These are phyloP conservation scores for Echinosophora koreensis DNA, from an alignment of 306 rosid species.

Conservation along the genomic window DNA sequence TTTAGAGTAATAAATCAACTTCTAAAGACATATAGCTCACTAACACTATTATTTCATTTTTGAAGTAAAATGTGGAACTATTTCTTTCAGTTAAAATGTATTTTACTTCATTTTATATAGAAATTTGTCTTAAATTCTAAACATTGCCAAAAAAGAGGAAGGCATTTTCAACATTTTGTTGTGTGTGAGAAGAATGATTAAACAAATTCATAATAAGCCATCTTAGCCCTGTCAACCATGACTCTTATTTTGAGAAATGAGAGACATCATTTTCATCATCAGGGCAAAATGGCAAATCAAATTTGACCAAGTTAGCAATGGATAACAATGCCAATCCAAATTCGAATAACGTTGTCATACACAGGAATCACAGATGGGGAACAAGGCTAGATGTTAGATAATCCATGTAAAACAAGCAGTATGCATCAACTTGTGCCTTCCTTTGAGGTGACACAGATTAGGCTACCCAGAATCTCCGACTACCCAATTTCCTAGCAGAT, in stretches of 20 bases:
- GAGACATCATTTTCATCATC: not conserved
- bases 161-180: not conserved
- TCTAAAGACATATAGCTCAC: not conserved
- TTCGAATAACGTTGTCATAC: slow-evolving; percentile 6
- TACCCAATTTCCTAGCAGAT: slow-evolving; percentile 35
- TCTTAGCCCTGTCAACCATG: not conserved
- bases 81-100: slow-evolving; percentile 1
- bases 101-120: slow-evolving; percentile 2
- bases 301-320: slow-evolving; percentile 1
- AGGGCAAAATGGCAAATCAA: slow-evolving; percentile 13
- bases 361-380: not conserved
- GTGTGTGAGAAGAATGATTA: not conserved
- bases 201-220: not conserved
- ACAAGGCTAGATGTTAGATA: slow-evolving; percentile 32
- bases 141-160: not conserved
- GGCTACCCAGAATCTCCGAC: slow-evolving; percentile 16
- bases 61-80: slow-evolving; percentile 10
- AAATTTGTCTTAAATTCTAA: not conserved
- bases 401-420: slow-evolving; percentile 5
- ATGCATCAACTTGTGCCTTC: not conserved
- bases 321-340: slow-evolving; percentile 3
- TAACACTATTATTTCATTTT: not conserved
- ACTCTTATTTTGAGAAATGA: slow-evolving; percentile 13
- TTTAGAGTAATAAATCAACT: not conserved
- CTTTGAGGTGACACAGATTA: slow-evolving; percentile 9